Percentiles rank a stretch among this genome's conserved stretches.
These are phyloP conservation scores for Rutstroemia sp. DNA, from an alignment of 2,329 filamentous ascomycete species.

Conservation along the genomic window DNA sequence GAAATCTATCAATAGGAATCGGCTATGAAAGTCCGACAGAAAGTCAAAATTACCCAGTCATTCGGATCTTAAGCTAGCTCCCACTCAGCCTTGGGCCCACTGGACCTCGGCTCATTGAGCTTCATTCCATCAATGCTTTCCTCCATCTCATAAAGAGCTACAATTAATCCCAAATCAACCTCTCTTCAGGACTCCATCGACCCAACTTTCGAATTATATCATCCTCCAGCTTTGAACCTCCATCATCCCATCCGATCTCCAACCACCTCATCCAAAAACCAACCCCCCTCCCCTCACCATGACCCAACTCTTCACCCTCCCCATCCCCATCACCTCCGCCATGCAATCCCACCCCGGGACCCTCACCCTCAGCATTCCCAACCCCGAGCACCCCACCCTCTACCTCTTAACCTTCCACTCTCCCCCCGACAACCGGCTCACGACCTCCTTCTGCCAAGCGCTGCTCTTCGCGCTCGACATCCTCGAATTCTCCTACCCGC, in stretches of 20 bases:
- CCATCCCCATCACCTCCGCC: slow-evolving; percentile 41
- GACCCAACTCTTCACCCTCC: slow-evolving; percentile 48
- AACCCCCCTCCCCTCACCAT: not conserved
- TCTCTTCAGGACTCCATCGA: not conserved
- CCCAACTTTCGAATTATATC: not conserved
- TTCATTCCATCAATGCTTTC: too few species aligned
- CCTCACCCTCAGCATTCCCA: slow-evolving; percentile 56
- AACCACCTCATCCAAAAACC: not conserved
- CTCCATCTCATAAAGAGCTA: not conserved
- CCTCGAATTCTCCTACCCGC: slow-evolving; percentile 53
- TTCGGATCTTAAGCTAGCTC: too few species aligned
- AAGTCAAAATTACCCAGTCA: too few species aligned
- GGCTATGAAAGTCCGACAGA: too few species aligned
- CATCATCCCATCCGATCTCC: not conserved
- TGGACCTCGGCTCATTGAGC: too few species aligned
- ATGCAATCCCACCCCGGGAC: slow-evolving; percentile 40
- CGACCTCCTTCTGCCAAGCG: slow-evolving; percentile 58
- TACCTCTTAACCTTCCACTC: slow-evolving; percentile 69
- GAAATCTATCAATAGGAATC: too few species aligned
- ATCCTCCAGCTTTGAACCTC: too few species aligned
- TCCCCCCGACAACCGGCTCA: slow-evolving; percentile 70
- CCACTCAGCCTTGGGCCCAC: too few species aligned
- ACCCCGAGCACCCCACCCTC: slow-evolving; percentile 36
- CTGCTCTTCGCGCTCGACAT: slow-evolving; percentile 67
- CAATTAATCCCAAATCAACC: not conserved